Conservation (phyloP, 2,329 filamentous ascomycete species). For the Pestalotiopsis sp. region DNA sequence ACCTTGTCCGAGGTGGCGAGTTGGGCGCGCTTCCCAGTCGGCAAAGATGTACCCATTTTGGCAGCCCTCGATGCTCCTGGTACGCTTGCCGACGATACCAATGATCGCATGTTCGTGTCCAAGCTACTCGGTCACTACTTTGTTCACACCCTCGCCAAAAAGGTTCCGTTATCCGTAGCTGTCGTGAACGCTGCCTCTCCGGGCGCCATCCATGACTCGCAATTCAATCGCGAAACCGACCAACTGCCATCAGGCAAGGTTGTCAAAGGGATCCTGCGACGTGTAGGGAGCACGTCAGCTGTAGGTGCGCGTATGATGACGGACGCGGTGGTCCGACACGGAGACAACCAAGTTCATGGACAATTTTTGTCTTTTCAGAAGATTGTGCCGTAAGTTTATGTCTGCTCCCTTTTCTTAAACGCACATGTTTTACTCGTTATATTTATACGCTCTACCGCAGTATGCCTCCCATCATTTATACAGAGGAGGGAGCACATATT, state of each 20-base stretch:
- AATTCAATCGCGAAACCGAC: slow-evolving; percentile 19
- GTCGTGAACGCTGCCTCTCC: slow-evolving; percentile 24
- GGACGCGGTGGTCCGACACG: slow-evolving; percentile 18
- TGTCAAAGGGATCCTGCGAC: slow-evolving; percentile 5
- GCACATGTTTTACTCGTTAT: neutral
- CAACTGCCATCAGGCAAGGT: slow-evolving; percentile 14
- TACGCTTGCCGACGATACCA: slow-evolving; percentile 14
- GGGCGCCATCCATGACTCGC: slow-evolving; percentile 18
- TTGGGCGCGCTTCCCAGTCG: neutral
- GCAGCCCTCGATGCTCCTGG: slow-evolving; percentile 21
- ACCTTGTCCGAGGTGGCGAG: slow-evolving; percentile 14
- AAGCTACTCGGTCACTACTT: slow-evolving; percentile 38
- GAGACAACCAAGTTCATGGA: slow-evolving; percentile 19
- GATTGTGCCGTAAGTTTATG: slow-evolving; percentile 19
- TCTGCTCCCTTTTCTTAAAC: neutral
- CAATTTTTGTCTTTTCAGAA: slow-evolving; percentile 22
- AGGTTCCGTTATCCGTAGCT: slow-evolving; percentile 23
- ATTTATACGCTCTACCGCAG: slow-evolving; percentile 11
- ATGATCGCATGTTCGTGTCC: slow-evolving; percentile 22
- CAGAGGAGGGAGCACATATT: slow-evolving; percentile 17
- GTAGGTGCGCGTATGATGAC: slow-evolving; percentile 21
- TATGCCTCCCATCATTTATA: slow-evolving; percentile 24
- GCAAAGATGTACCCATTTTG: slow-evolving; percentile 11
- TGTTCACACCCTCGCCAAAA: slow-evolving; percentile 30
- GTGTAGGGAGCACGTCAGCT: slow-evolving; percentile 14